Evolutionary conservation across 306 rosid genomes (phyloP), one percentile per base, ranked within the genome.

Genomic region (Quillaja saponaria): DNA sequence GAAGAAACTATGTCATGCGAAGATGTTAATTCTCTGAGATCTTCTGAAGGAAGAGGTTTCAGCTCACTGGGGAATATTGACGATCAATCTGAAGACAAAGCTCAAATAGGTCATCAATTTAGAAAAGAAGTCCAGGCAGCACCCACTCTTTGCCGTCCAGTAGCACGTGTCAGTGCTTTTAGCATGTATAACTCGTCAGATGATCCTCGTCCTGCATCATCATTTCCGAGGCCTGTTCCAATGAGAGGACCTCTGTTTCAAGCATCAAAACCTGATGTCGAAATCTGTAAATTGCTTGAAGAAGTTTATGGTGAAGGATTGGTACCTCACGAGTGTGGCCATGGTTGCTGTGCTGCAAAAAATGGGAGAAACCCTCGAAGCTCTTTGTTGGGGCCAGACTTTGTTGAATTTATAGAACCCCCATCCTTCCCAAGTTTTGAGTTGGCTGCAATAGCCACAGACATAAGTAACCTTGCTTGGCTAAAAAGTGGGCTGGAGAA

Each of bases 401-500:
- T 83, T 56, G 71, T 66, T 34, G 88, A 83, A 8, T 83, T 61
- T 59, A 41, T 75, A 7, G 88, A 83, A 44, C 73, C 80, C 17
- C 64, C 71, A 10, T 70, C 74, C 7, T 76, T 83, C 19, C 76
- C 88, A 10, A 76, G 85, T 67, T 76, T 69, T 34, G 88, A 83
- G 71, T 58, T 76, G 59, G 85, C 85, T 67, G 80, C 82, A 39
- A 76, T 83, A 41, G 85, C 85, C 61, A 73, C 85, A 7, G 88
- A 83, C 58, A 59, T 79, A 63, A 79, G 80, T 56, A 79, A 76
- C 63, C 80, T 79, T 53, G 85, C 85, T 70, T 83, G 88, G 88
- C 76, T 80, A 39, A 83, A 74, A 54, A 80, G 88, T 73, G 88
- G 85, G 49, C 60, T 83, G 68, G 88, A 79, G 81, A 76, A 73